A percentile compares a stretch with the other conserved stretches of the same genome.
These are phyloP conservation scores for Trichoderma reesei DNA, from an alignment of 495 filamentous ascomycete species.

Conservation along the genomic window DNA sequence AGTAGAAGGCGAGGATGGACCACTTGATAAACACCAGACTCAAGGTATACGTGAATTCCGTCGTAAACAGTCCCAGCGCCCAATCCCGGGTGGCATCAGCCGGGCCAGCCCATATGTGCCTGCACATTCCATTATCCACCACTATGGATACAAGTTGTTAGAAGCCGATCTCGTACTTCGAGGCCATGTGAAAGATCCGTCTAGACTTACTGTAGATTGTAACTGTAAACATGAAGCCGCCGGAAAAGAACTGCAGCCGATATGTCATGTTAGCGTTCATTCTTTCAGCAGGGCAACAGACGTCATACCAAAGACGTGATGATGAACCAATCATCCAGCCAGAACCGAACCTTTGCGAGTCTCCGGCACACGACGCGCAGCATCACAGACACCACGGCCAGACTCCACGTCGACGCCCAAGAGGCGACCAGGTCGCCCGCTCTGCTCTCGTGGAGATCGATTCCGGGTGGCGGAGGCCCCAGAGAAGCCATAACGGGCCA, in stretches of 20 bases:
- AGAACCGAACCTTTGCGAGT: not conserved
- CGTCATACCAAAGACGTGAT: not conserved
- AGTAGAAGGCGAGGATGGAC: slow-evolving; percentile 13
- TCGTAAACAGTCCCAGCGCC: not conserved
- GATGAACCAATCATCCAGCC: slow-evolving; percentile 6
- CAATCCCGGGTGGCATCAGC: not conserved
- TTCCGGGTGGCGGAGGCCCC: not conserved
- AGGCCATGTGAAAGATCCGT: not conserved
- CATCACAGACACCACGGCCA: not conserved
- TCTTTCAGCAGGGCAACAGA: not conserved
- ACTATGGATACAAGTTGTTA: not conserved
- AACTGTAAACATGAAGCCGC: slow-evolving; percentile 1
- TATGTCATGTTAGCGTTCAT: not conserved
- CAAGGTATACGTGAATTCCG: slow-evolving; percentile 9
- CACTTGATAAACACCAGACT: slow-evolving; percentile 10
- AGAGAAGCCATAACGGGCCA: not conserved
- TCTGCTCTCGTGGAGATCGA: not conserved
- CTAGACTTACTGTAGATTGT: not conserved
- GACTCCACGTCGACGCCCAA: not conserved
- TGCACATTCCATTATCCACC: not conserved
- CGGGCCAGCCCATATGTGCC: not conserved
- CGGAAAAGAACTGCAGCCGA: not conserved
- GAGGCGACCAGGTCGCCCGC: not conserved
- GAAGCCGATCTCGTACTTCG: too few species aligned
- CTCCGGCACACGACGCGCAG: not conserved